phyloP scores from a whole-genome alignment of 176 grass and related monocot genomes.

The Oryza brachyantha region DNA sequence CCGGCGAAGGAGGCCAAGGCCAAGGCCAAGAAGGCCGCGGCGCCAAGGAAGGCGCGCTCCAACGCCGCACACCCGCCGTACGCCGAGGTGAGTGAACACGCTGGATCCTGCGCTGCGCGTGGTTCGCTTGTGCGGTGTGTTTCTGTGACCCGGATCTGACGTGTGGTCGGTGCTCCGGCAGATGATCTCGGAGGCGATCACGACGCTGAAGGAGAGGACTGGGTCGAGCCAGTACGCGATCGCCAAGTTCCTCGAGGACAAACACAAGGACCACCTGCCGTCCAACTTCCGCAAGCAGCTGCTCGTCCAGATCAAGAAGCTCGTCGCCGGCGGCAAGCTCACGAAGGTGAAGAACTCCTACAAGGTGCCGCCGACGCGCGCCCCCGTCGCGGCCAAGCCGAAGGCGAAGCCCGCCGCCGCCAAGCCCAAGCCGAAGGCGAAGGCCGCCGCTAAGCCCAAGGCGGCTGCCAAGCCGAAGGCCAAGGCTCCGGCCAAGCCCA shows the following conservation, averaged over 20 bases:
- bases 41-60: slow-evolving; percentile 34
- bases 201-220: slow-evolving; percentile 58
- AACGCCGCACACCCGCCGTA: slow-evolving; percentile 64
- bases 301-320: slow-evolving; percentile 55
- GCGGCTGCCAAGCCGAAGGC: background rate
- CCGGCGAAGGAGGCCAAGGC: slow-evolving; percentile 57
- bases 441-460: background rate
- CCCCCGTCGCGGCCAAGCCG: background rate
- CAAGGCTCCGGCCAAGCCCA: background rate
- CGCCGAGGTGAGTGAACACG: slow-evolving; percentile 55
- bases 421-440: background rate
- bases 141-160: slow-evolving; percentile 18
- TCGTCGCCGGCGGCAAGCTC: slow-evolving; percentile 61
- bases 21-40: slow-evolving; percentile 76
- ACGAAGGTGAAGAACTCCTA: slow-evolving; percentile 70
- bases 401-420: background rate
- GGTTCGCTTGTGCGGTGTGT: background rate
- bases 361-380: slow-evolving; percentile 41
- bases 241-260: slow-evolving; percentile 70
- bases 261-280: slow-evolving; percentile 51
- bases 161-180: background rate
- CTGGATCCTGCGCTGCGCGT: background rate
- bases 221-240: slow-evolving; percentile 71
- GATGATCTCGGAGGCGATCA: slow-evolving; percentile 76
- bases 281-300: slow-evolving; percentile 62